Percentiles rank a stretch among this genome's conserved stretches.
Evolutionary conservation across 2,329 filamentous ascomycete genomes (phyloP).

Genomic region (Pseudocercospora cruenta): DNA sequence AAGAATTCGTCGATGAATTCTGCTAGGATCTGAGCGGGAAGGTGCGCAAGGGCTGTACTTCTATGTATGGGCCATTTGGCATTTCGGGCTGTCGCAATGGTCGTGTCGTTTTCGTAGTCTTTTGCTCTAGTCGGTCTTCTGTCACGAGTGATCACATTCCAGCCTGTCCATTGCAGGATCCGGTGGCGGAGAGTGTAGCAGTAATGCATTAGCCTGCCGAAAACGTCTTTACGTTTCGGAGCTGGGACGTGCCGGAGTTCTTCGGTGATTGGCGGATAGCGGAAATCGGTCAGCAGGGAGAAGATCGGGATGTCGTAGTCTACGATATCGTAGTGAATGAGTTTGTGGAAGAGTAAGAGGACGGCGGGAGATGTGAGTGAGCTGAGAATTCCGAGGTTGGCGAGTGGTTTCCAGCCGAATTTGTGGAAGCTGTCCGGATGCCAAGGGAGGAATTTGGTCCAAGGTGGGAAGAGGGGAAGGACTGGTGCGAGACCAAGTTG

Average conservation of each 20-base stretch:
- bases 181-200: slow-evolving; percentile 22
- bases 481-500: slow-evolving; percentile 32
- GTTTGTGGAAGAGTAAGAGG: slow-evolving; percentile 22
- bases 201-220: slow-evolving; percentile 32
- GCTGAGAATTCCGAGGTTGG: slow-evolving; percentile 11
- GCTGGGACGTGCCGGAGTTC: not conserved
- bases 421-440: slow-evolving; percentile 24
- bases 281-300: slow-evolving; percentile 29
- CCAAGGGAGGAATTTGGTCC: slow-evolving; percentile 22
- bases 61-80: slow-evolving; percentile 19
- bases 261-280: slow-evolving; percentile 24
- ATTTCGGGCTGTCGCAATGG: not conserved
- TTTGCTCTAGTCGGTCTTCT: slow-evolving; percentile 2
- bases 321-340: slow-evolving; percentile 23
- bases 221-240: slow-evolving; percentile 20
- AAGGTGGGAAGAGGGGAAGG: slow-evolving; percentile 27
- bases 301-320: slow-evolving; percentile 23
- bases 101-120: slow-evolving; percentile 16
- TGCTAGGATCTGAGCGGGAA: slow-evolving; percentile 29
- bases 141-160: slow-evolving; percentile 23
- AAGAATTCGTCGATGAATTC: slow-evolving; percentile 29
- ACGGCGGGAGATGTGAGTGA: slow-evolving; percentile 25
- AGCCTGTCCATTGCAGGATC: slow-evolving; percentile 30
- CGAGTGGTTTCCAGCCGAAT: slow-evolving; percentile 22
- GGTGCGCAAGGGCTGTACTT: slow-evolving; percentile 30